phyloP scores from a whole-genome alignment of 192 early-diverging fungal species.

The Gryganskiella cystojenkinii region DNA sequence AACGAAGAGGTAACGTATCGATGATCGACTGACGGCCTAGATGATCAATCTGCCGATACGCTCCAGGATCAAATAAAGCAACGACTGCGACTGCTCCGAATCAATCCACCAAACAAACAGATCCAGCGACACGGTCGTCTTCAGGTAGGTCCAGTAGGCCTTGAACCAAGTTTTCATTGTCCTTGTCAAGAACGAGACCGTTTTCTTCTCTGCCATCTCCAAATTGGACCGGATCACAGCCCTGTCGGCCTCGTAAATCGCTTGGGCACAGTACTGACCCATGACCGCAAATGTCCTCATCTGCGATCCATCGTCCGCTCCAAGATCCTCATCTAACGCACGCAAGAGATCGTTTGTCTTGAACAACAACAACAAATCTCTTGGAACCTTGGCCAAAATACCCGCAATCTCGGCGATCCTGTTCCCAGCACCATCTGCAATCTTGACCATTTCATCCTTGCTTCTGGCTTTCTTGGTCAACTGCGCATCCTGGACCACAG shows the following conservation, averaged over 20 bases:
- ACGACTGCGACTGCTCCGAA: constrained; percentile 22
- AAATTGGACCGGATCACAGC: constrained; percentile 1
- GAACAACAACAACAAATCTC: constrained; percentile 86
- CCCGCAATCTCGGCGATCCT: constrained; percentile 74
- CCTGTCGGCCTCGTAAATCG: constrained; percentile 38
- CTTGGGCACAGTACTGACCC: constrained; percentile 48
- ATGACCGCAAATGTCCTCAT: constrained; percentile 54
- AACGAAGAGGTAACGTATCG: too few relatives aligned
- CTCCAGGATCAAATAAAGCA: constrained; percentile 4
- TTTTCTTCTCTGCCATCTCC: neutral
- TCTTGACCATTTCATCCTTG: constrained; percentile 38
- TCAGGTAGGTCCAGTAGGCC: constrained; percentile 22
- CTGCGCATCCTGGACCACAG: constrained; percentile 78
- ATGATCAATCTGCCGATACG: constrained; percentile 5
- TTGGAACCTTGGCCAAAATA: constrained; percentile 85
- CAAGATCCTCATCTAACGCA: constrained; percentile 67
- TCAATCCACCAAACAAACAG: constrained; percentile 49
- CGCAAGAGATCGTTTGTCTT: constrained; percentile 94
- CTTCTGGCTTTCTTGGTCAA: constrained; percentile 40
- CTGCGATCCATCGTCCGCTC: constrained; percentile 49
- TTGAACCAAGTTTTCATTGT: constrained; percentile 30
- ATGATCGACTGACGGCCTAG: neutral
- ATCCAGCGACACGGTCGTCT: constrained; percentile 30
- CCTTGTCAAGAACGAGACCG: constrained; percentile 10
- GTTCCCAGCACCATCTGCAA: constrained; percentile 47